Percentiles rank a stretch among this genome's conserved stretches.
Evolutionary conservation across 768 basidiomycete genomes (phyloP).

Genomic region (Dentipellis fragilis): DNA sequence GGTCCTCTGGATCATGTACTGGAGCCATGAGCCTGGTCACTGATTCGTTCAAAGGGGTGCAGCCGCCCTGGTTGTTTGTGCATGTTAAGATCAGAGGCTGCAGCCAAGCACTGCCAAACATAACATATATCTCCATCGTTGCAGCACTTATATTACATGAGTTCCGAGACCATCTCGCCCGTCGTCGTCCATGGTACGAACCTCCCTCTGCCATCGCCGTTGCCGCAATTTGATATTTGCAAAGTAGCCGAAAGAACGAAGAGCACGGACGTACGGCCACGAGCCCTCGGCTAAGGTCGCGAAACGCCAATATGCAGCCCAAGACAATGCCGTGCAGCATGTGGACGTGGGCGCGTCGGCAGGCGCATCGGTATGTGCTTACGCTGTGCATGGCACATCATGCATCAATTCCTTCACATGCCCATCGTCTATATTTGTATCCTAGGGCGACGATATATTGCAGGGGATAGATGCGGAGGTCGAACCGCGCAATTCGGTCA

Average conservation of each 20-base stretch:
- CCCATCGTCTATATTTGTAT: neutral
- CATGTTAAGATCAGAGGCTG: neutral
- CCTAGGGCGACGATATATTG: conserved; percentile 37
- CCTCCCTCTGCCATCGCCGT: no score
- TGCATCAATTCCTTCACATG: conserved; percentile 7
- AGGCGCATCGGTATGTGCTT: conserved; percentile 30
- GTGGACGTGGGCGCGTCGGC: conserved; percentile 33
- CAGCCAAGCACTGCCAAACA: neutral
- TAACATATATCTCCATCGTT: neutral
- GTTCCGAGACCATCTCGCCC: no score
- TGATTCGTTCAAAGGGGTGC: no score
- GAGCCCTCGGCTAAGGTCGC: conserved; percentile 37
- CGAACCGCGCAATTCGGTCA: conserved; percentile 18
- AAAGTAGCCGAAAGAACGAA: conserved; percentile 25
- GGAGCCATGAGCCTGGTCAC: no score
- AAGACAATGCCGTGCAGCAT: conserved; percentile 37
- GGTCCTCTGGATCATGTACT: no score
- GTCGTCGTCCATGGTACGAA: no score
- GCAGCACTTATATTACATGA: neutral
- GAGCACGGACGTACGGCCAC: conserved; percentile 36
- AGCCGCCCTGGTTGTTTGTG: neutral
- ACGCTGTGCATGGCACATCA: neutral
- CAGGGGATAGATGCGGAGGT: conserved; percentile 23
- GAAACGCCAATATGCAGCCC: conserved; percentile 40
- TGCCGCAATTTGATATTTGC: neutral